Base-by-base conservation (phyloP, 1,139 yeast genomes). In the Hansenula sp. region DNA sequence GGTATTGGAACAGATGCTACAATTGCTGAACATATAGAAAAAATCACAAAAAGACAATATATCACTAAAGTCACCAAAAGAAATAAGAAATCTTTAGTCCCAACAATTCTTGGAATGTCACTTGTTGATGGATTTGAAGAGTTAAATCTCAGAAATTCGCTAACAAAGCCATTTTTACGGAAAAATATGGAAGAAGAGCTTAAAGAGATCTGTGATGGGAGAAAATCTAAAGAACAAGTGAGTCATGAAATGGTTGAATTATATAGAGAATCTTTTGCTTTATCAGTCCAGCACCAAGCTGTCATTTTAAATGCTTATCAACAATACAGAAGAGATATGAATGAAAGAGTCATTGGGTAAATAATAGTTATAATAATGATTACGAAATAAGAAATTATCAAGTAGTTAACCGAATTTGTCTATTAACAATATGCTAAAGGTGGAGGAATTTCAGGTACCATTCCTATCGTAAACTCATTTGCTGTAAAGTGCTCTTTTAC, bases 1-100 rank as follows among this genome's bases (percentile, higher is more conserved):
- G 97, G 97, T 0, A 94, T 94, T 37, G 99, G 99, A 1, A 94
- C 99, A 0, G 99, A 94, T 66, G 98, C 99, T 1, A 94, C 99
- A 0, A 94, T 94, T 65, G 98, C 98, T 0, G 98, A 92, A 34
- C 99, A 94, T 61, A 92, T 94, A 29, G 90, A 85, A 45, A 90
- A 86, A 56, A 80, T 94, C 35, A 65, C 75, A 21, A 60, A 61
- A 11, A 65, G 98, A 41, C 77, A 79, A 26, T 94, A 90, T 55
- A 78, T 86, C 3, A 64, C 65, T 14, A 81, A 82, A 50, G 66
- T 60, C 25, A 59, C 53, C 3, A 72, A 72, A 41, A 51, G 69
- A 26, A 60, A 62, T 32, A 60, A 56, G 50, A 75, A 65, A 43
- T 65, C 64, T 47, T 60, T 92, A 19, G 66, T 84, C 2, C 98